A percentile compares a stretch with the other conserved stretches of the same genome.
Evolutionary conservation across 352 stramenopile species (phyloP).

Genomic region (Pythium aphanidermatum): DNA sequence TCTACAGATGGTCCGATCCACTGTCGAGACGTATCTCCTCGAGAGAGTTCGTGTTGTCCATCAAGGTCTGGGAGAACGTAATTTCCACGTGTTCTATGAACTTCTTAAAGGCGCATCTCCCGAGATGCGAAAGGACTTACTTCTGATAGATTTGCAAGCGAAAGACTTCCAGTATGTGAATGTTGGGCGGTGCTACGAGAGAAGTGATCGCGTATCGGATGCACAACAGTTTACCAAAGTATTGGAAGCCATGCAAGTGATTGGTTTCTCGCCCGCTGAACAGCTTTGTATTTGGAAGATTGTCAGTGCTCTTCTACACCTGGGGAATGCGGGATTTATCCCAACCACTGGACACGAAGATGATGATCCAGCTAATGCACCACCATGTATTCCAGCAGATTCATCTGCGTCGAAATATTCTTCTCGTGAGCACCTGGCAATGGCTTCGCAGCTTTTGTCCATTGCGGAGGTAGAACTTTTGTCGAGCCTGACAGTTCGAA

Average conservation of each 20-base stretch:
- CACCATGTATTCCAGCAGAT: conserved; percentile 29
- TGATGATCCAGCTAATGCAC: conserved; percentile 36
- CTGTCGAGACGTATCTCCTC: conserved; percentile 87
- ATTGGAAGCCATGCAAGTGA: conserved; percentile 57
- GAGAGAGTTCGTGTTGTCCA: conserved; percentile 90
- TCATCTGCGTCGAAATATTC: conserved; percentile 29
- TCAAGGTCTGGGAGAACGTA: conserved; percentile 63
- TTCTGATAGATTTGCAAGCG: conserved; percentile 28
- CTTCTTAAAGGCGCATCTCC: conserved; percentile 50
- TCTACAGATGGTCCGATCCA: conserved; percentile 60
- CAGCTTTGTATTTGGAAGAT: conserved; percentile 62
- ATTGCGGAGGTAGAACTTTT: conserved; percentile 44
- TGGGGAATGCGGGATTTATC: conserved; percentile 77
- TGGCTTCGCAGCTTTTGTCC: conserved; percentile 34
- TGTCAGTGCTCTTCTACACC: conserved; percentile 66
- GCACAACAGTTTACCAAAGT: conserved; percentile 55
- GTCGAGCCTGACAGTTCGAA: conserved; percentile 51
- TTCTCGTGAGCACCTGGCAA: conserved; percentile 33
- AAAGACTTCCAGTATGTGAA: conserved; percentile 66
- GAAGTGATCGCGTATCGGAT: conserved; percentile 65
- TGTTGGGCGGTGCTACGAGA: conserved; percentile 53
- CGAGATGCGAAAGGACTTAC: conserved; percentile 33
- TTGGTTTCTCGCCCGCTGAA: conserved; percentile 63
- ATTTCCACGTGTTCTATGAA: conserved; percentile 84
- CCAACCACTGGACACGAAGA: conserved; percentile 49